Conservation (phyloP, 768 basidiomycete genomes). For the Auricularia heimuer region DNA sequence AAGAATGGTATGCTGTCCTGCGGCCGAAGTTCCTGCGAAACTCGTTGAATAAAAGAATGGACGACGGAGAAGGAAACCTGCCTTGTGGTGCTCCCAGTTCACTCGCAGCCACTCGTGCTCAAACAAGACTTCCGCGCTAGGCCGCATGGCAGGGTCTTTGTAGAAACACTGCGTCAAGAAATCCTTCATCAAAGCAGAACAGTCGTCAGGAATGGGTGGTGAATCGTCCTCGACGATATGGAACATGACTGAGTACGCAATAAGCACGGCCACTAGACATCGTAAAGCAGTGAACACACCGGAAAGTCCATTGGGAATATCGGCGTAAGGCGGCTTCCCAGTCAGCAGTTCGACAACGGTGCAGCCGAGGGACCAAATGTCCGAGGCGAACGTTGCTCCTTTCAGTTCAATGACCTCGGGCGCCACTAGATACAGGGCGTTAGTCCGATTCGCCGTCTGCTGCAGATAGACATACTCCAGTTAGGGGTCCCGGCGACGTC, state of each 20-base stretch:
- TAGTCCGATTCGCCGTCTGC: neutral
- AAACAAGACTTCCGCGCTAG: conserved; percentile 73
- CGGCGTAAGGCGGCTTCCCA: conserved; percentile 84
- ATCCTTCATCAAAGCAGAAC: conserved; percentile 64
- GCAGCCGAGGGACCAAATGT: conserved; percentile 94
- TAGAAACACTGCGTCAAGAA: conserved; percentile 85
- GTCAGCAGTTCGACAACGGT: conserved; percentile 92
- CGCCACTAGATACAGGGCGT: conserved; percentile 45
- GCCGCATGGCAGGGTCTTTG: conserved; percentile 78
- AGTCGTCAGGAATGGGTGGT: conserved; percentile 76
- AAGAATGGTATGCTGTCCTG: conserved; percentile 95
- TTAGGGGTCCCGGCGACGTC: conserved; percentile 93
- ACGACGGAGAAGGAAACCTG: conserved; percentile 22
- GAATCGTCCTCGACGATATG: conserved; percentile 89
- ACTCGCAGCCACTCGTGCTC: conserved; percentile 87
- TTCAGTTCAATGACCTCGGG: conserved; percentile 95
- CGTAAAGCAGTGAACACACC: conserved; percentile 35
- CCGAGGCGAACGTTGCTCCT: conserved; percentile 85
- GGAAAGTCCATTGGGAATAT: conserved; percentile 83
- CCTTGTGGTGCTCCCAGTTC: conserved; percentile 72
- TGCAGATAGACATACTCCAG: conserved; percentile 50
- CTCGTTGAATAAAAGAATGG: neutral
- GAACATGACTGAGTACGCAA: conserved; percentile 67
- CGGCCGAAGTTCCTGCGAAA: conserved; percentile 61
- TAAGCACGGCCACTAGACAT: neutral